Evolutionary conservation across 371 early-diverging fungal species (phyloP), one percentile per base, ranked within the genome.

Genomic region (Capillidium heterosporum): DNA sequence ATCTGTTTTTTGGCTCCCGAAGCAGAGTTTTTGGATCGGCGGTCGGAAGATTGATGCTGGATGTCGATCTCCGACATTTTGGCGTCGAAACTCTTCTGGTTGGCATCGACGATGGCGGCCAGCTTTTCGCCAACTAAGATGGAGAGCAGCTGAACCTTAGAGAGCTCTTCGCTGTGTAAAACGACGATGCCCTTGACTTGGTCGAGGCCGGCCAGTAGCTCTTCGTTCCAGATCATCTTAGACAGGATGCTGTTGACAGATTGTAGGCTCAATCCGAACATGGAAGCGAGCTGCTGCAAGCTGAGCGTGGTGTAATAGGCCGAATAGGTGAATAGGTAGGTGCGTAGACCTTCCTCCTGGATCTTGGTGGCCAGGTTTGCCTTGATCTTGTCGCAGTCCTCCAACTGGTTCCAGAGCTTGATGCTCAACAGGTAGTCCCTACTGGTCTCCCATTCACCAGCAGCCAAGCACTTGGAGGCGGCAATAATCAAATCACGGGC

Each of bases 401-500:
- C 85, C 76, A 97, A 80, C 60, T 91, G 72, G 59, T 88, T 84
- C 98, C 98, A 97, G 61, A 95, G 85, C 76, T 90, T 91, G 75
- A 95, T 89, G 15, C 80, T 79, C 63, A 75, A 65, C 63, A 97
- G 87, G 54, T 78, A 76, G 49, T 89, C 87, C 57, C 73, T 71
- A 59, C 87, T 83, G 66, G 76, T 76, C 63, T 90, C 78, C 96
- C 96, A 97, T 67, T 95, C 89, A 51, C 95, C 95, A 27, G 74
- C 71, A 31, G 91, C 82, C 39, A 96, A 72, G 13, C 91, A 85
- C 71, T 90, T 89, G 51, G 97, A 81, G 1, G 95, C 89, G 32
- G 85, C 91, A 91, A 97, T 91, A 64, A 97, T 90, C 69, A 91
- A 89, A 73, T 97, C 98, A 58, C 95, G 79, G 17, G 90, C 91